Base-by-base conservation (phyloP, 352 stramenopile genomes). In the Saprolegnia parasitica region DNA sequence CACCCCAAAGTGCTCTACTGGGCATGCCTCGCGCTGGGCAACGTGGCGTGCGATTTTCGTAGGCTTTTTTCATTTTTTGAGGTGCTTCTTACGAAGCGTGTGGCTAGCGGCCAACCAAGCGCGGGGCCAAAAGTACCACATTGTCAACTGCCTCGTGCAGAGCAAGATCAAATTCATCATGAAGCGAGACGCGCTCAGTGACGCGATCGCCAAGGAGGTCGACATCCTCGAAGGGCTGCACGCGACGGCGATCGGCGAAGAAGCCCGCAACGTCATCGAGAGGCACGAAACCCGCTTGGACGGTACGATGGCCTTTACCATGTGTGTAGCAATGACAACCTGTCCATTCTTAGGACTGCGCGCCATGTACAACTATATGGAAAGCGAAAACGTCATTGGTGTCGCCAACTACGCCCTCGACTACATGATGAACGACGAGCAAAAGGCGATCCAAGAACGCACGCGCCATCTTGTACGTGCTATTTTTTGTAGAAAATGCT, bases 231-330 rank as follows among this genome's bases (percentile, higher is more conserved):
- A 75, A n/a, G 70, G 68, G 13, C 61, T 90, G 29, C 71, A 79
- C 16, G 74, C 76, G 6, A 81, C 76, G n/a, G 72, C 83, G 47
- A 82, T 90, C 23, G 77, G 79, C 54, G 79, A 91, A 71, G 78
- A 84, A 67, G 87, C 84, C 67, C 84, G 81, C 45, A 91, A 91
- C 67, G 81, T 83, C 9, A 61, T 91, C 62, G 84, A 90, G 50
- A 76, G 76, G 10, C 76, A 72, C 35, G 76, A 79, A 85, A 29
- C 71, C 79, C 16, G 73, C 85, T 5, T 24, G 62, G n/a, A 84
- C 76, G 24, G 56, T 65, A 49, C 23, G 35, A 26, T 63, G 8
- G 11, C 13, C 3, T n/a, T n/a, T n/a, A n/a, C n/a, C n/a, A n/a
- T n/a, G 4, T 49, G 4, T n/a, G 42, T 49, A 35, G 29, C 42